phyloP scores from a whole-genome alignment of 768 basidiomycete genomes.

The Cyclocybe aegerita region DNA sequence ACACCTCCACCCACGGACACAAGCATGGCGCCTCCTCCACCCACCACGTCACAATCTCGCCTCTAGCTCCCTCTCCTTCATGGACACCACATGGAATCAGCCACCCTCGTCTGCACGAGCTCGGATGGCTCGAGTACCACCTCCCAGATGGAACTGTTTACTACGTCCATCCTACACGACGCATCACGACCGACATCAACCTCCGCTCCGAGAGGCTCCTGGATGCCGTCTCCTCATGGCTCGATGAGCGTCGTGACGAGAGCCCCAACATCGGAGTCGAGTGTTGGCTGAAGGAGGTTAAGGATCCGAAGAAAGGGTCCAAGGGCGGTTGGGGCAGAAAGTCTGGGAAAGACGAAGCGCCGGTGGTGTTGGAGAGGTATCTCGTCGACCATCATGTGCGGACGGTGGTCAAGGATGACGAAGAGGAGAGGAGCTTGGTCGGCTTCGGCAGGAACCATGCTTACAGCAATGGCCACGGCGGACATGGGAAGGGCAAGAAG shows the following conservation, averaged over 20 bases:
- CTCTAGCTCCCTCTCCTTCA: constrained; percentile 11
- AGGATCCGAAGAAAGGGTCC: constrained; percentile 1
- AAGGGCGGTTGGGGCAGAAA: constrained; percentile 10
- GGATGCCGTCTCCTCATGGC: constrained; percentile 45
- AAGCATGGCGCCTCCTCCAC: constrained; percentile 1
- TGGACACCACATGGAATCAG: constrained; percentile 21
- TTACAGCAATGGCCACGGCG: constrained; percentile 10
- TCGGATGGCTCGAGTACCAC: constrained; percentile 75
- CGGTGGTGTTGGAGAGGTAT: constrained; percentile 33
- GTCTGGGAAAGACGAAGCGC: constrained; percentile 29
- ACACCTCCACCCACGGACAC: background rate
- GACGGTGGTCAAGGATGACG: constrained; percentile 33
- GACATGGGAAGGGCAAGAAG: constrained; percentile 22
- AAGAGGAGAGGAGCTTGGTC: constrained; percentile 2
- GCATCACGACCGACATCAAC: constrained; percentile 71
- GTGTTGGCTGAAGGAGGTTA: constrained; percentile 57
- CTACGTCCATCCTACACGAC: constrained; percentile 62
- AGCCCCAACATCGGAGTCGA: constrained; percentile 42
- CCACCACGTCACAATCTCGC: constrained; percentile 14
- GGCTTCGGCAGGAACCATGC: constrained; percentile 33
- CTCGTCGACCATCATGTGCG: constrained; percentile 71
- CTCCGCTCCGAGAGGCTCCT: constrained; percentile 53
- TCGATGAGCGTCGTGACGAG: constrained; percentile 33
- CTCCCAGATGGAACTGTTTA: constrained; percentile 76
- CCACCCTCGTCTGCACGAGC: constrained; percentile 39